Evolutionary conservation across 2,329 filamentous ascomycete genomes (phyloP), one percentile per base, ranked within the genome.

Genomic region (Aschersonia sp.): DNA sequence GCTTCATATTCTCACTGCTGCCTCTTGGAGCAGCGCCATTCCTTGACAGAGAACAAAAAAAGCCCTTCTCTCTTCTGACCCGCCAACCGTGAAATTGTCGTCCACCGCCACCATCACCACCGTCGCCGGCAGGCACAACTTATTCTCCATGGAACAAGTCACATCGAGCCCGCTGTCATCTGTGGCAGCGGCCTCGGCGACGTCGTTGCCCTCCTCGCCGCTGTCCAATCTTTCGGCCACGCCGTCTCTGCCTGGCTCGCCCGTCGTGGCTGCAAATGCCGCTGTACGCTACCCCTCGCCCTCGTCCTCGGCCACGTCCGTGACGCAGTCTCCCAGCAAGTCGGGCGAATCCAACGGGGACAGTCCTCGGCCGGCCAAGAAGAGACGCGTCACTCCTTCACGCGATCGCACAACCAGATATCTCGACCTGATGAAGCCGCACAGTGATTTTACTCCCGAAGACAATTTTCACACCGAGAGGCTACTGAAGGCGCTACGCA

Each of bases 361-460:
- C 57, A 79, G 78, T 46, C 76, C 73, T 44, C 80, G 81, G 39
- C 84, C 86, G 33, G 70, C 80, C 47, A 95, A 94, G 71, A 84
- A 84, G 64, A 80, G 85, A 58, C 81, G 80, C 60, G 74, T 83
- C 48, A 69, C 72, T 50, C 72, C 76, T 50, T 56, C 71, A 52
- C 74, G 72, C 54, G 68, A 85, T 57, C 83, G 87, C 57, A 87
- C 77, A 22, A 94, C 89, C n/a, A 78, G 86, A 57, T 79, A 85
- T 59, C 73, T 98, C 40, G 82, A 96, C 63, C 68, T 97, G 39
- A 59, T 57, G 45, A 71, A 69, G 47, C 67, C 74, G 10, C 66
- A 78, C 43, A 67, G 68, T 40, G 68, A 73, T 12, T 69, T 73
- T 33, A 60, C 58, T 45, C 62, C 67, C 41, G 63, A 70, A 46